These are phyloP conservation scores for Plectosphaerella plurivora DNA, from an alignment of 2,329 filamentous ascomycete genomes.

Conservation along the genomic window DNA sequence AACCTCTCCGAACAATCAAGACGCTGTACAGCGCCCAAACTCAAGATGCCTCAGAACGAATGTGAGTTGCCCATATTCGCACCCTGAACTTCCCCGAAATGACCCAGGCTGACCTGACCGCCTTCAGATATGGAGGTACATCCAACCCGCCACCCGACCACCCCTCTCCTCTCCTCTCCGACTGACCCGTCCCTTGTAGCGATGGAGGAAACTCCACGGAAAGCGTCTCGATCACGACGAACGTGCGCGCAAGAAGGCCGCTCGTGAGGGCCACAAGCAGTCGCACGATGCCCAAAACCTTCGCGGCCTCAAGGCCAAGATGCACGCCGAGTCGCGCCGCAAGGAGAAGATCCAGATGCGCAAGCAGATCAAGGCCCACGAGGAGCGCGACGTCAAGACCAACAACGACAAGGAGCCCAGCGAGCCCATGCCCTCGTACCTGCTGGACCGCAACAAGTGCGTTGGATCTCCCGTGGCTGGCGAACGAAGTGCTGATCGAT, in stretches of 20 bases:
- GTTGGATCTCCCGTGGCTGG: conserved; percentile 8
- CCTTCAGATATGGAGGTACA: conserved; percentile 3
- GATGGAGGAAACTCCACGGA: conserved; percentile 56
- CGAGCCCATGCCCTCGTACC: conserved; percentile 84
- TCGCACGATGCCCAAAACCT: conserved; percentile 91
- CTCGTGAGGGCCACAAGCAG: conserved; percentile 83
- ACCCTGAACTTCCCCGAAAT: too few species aligned
- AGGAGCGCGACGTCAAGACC: conserved; percentile 93
- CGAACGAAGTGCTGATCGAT: neutral
- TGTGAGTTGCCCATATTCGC: conserved; percentile 19
- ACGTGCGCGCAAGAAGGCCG: conserved; percentile 77
- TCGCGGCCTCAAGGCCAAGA: conserved; percentile 85
- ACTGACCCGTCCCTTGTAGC: conserved; percentile 55
- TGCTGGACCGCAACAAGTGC: conserved; percentile 72
- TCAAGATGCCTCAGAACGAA: conserved; percentile 65
- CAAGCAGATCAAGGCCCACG: conserved; percentile 90
- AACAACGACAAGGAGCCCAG: conserved; percentile 73
- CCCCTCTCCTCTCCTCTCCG: neutral
- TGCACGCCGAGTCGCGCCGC: conserved; percentile 88
- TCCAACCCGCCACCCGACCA: neutral
- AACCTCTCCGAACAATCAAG: neutral
- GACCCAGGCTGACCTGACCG: neutral
- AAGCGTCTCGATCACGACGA: conserved; percentile 75
- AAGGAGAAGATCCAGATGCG: conserved; percentile 99
- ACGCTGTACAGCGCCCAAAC: conserved; percentile 4